A percentile compares a stretch with the other conserved stretches of the same genome.
Evolutionary conservation across 2,329 filamentous ascomycete genomes (phyloP).

Genomic region (Dactylellina haptotyla): DNA sequence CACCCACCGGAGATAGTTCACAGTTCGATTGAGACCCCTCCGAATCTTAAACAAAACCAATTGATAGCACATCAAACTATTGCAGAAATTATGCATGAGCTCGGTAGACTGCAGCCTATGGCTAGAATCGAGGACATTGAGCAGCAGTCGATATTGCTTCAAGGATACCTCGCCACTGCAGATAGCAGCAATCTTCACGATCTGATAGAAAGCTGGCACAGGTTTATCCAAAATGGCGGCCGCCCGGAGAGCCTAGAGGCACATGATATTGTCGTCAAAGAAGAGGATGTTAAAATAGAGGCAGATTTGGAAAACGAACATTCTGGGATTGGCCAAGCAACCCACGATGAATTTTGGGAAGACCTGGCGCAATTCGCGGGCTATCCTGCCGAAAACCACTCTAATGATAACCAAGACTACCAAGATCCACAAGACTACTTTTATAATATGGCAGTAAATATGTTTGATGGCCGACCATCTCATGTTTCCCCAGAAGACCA

Average conservation of each 20-base stretch:
- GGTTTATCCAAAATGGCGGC: background rate
- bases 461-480: background rate
- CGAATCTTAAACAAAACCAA: too few species aligned
- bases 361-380: background rate
- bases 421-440: background rate
- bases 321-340: background rate
- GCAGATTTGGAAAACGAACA: background rate
- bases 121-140: constrained; percentile 12
- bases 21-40: too few species aligned
- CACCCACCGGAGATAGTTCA: background rate
- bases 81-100: background rate
- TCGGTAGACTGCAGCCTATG: constrained; percentile 14
- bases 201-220: background rate
- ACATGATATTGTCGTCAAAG: background rate
- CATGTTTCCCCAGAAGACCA: background rate
- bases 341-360: background rate
- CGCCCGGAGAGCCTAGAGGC: background rate
- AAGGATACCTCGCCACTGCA: background rate
- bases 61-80: background rate
- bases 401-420: background rate
- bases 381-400: background rate
- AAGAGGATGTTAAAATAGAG: background rate
- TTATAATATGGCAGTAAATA: background rate
- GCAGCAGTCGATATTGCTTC: background rate
- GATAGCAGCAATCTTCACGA: background rate